phyloP scores from a whole-genome alignment of 2,329 filamentous ascomycete species.

The Botrytis fragariae region DNA sequence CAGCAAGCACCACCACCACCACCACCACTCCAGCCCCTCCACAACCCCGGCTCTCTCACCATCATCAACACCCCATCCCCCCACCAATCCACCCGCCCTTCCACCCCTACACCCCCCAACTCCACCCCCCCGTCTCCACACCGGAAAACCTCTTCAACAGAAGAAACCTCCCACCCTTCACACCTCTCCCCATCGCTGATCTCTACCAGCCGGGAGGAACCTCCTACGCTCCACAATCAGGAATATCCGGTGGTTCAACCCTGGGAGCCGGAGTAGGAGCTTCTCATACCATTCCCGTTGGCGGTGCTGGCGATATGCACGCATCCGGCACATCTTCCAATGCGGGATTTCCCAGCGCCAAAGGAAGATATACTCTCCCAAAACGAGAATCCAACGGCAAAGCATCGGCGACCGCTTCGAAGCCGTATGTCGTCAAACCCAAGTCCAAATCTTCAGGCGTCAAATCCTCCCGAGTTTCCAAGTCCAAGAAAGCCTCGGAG shows the following conservation, averaged over 20 bases:
- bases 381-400: neutral
- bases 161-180: neutral
- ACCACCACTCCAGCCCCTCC: neutral
- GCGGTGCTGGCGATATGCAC: no score
- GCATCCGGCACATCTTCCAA: neutral
- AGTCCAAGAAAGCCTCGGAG: neutral
- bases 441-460: no score
- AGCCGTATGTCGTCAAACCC: neutral
- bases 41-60: neutral
- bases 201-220: neutral
- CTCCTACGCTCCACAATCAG: neutral
- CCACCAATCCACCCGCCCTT: neutral
- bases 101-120: neutral
- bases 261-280: neutral
- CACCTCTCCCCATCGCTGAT: neutral
- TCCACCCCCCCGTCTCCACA: neutral
- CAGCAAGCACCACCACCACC: neutral
- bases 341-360: fast-evolving
- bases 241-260: fast-evolving
- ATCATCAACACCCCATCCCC: neutral
- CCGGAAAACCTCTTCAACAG: neutral
- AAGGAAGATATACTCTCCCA: neutral
- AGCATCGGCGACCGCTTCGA: neutral
- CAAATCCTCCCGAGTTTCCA: neutral
- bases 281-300: neutral